phyloP scores from a whole-genome alignment of 2,329 filamentous ascomycete genomes.

The Metarhizium rileyi region DNA sequence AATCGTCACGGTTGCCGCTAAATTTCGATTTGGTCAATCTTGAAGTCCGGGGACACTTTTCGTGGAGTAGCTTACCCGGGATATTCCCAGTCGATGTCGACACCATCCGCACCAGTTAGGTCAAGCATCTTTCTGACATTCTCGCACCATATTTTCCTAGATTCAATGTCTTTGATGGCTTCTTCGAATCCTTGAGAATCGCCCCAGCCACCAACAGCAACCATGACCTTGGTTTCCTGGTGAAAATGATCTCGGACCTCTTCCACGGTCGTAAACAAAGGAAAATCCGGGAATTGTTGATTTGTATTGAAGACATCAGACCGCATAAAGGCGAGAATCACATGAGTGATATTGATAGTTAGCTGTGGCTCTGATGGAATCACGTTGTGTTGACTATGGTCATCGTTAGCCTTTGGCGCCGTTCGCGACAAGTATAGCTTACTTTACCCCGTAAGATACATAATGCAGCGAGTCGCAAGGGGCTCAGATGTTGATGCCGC shows the following conservation, averaged over 20 bases:
- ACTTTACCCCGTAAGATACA: conserved; percentile 41
- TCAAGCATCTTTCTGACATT: conserved; percentile 56
- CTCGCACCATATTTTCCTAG: conserved; percentile 48
- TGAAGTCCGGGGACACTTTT: background rate
- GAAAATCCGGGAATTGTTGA: conserved; percentile 28
- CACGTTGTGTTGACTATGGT: conserved; percentile 36
- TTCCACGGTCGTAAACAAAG: conserved; percentile 42
- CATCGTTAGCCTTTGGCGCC: background rate
- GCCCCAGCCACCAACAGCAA: conserved; percentile 69
- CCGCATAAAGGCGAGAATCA: conserved; percentile 48
- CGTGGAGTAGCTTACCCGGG: conserved; percentile 29
- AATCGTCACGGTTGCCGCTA: conserved; percentile 60
- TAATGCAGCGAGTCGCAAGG: conserved; percentile 25
- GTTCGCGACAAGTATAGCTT: background rate
- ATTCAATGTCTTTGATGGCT: conserved; percentile 41
- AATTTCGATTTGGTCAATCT: background rate
- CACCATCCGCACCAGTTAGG: conserved; percentile 53
- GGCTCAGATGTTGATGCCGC: conserved; percentile 4
- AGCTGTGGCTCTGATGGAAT: conserved; percentile 26
- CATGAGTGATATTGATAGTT: conserved; percentile 41
- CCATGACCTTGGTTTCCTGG: conserved; percentile 49
- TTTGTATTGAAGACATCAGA: conserved; percentile 41
- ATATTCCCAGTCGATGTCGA: conserved; percentile 58
- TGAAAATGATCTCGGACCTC: conserved; percentile 38
- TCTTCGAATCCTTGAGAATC: conserved; percentile 53